Evolutionary conservation across 768 basidiomycete genomes (phyloP), one percentile per base, ranked within the genome.

Genomic region (Lentinus tigrinus): DNA sequence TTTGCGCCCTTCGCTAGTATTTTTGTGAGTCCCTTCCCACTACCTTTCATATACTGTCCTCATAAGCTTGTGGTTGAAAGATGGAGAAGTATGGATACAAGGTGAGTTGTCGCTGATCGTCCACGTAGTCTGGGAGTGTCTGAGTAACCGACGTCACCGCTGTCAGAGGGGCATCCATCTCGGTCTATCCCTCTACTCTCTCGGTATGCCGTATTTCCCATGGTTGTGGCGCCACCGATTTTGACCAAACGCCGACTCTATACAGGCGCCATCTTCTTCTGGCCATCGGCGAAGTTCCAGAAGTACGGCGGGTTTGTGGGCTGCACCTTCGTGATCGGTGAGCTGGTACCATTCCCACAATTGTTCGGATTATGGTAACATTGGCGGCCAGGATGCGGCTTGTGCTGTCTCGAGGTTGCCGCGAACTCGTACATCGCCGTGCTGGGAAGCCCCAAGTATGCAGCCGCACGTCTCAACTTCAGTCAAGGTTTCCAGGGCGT

Each of bases 361-460:
- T 19, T 16, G 7, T 10, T 54, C 47, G 71, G 11, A 11, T 6
- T 31, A 38, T n/a, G 6, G 24, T 16, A 21, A 58, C 66, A 66
- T 55, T 71, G 70, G 37, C 3, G 27, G 8, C 9, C 43, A 82
- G 83, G 84, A 2, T 86, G 85, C 61, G 90, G 90, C 39, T 78
- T 91, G 7, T 77, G 82, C 10, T 81, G 83, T 28, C 75, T 88
- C 43, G 85, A 88, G 71, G 87, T 88, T 17, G 84, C 88, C 0
- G 89, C 89, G 42, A 91, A 91, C 72, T 88, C 88, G n/a, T 89
- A 91, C 72, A 87, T 90, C 61, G 72, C 87, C 17, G 85, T 89
- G 36, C 73, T 89, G 49, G 86, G 87, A 43, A 75, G 81, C 3
- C 85, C 84, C 26, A 83, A 84, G 64, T 85, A 85, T 69, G 88